phyloP scores from a whole-genome alignment of 208 protist species.

The Strigomonas culicis region DNA sequence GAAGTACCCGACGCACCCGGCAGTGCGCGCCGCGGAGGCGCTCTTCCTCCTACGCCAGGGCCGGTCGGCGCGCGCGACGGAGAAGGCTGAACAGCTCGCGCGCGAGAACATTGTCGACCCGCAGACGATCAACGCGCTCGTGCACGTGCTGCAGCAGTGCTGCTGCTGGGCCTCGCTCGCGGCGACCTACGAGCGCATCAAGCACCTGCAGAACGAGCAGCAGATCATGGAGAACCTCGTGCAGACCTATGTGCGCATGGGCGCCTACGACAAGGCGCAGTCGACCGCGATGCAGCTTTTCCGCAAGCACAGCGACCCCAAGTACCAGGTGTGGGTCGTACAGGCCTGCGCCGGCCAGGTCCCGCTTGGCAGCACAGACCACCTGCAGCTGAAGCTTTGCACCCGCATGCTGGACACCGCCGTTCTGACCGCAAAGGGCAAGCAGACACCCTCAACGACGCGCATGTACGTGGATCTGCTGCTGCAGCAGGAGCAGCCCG shows the following conservation, averaged over 20 bases:
- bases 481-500: slow-evolving; percentile 56
- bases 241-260: slow-evolving; percentile 79
- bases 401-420: slow-evolving; percentile 59
- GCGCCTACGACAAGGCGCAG: slow-evolving; percentile 65
- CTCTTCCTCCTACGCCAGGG: slow-evolving; percentile 40
- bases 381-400: slow-evolving; percentile 68
- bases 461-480: slow-evolving; percentile 80
- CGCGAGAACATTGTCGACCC: slow-evolving; percentile 48
- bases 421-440: slow-evolving; percentile 62
- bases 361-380: slow-evolving; percentile 50
- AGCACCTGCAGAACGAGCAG: slow-evolving; percentile 47
- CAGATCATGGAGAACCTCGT: slow-evolving; percentile 64
- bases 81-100: slow-evolving; percentile 49
- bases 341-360: slow-evolving; percentile 78
- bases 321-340: slow-evolving; percentile 82
- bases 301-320: slow-evolving; percentile 49
- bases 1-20: slow-evolving; percentile 59
- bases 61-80: slow-evolving; percentile 28
- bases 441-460: slow-evolving; percentile 50
- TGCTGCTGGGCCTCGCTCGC: slow-evolving; percentile 68
- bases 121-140: slow-evolving; percentile 54
- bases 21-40: slow-evolving; percentile 52
- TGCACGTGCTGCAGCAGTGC: slow-evolving; percentile 67
- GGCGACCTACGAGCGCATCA: slow-evolving; percentile 55
- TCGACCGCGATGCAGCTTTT: slow-evolving; percentile 55